Evolutionary conservation across 106 monocot species (phyloP).

Genomic region (Hemerocallis citrina): DNA sequence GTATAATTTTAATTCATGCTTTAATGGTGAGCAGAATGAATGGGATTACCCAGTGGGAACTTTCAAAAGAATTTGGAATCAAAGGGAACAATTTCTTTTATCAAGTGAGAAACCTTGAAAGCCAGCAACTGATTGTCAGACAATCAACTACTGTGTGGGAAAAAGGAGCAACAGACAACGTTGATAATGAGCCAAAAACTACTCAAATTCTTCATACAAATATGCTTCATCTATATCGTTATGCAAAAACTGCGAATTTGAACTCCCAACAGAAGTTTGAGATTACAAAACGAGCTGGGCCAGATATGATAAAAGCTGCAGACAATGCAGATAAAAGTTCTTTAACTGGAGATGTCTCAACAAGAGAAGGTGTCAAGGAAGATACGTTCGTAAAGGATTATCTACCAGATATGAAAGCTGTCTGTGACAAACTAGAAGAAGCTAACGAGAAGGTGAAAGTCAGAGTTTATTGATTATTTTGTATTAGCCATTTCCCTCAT

Average conservation of each 20-base stretch:
- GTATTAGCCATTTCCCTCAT: background rate
- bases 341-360: slow-evolving; percentile 18
- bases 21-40: slow-evolving; percentile 25
- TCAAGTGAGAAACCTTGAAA: slow-evolving; percentile 44
- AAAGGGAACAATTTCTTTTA: slow-evolving; percentile 61
- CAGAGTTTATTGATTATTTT: background rate
- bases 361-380: slow-evolving; percentile 24
- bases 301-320: slow-evolving; percentile 15
- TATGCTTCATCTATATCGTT: slow-evolving; percentile 43
- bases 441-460: slow-evolving; percentile 45
- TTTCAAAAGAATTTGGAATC: slow-evolving; percentile 48
- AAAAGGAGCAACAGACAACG: slow-evolving; percentile 25
- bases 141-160: slow-evolving; percentile 49
- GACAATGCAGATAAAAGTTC: slow-evolving; percentile 11
- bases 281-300: slow-evolving; percentile 38
- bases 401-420: slow-evolving; percentile 65
- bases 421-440: slow-evolving; percentile 66
- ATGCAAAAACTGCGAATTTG: slow-evolving; percentile 32
- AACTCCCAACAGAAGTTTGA: slow-evolving; percentile 66
- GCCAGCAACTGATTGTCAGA: slow-evolving; percentile 40
- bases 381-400: slow-evolving; percentile 43
- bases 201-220: slow-evolving; percentile 38
- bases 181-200: slow-evolving; percentile 18
- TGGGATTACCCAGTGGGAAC: slow-evolving; percentile 56
- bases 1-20: background rate